These are phyloP conservation scores for Phanerochaete carnosa DNA, from an alignment of 768 basidiomycete species.

Conservation along the genomic window DNA sequence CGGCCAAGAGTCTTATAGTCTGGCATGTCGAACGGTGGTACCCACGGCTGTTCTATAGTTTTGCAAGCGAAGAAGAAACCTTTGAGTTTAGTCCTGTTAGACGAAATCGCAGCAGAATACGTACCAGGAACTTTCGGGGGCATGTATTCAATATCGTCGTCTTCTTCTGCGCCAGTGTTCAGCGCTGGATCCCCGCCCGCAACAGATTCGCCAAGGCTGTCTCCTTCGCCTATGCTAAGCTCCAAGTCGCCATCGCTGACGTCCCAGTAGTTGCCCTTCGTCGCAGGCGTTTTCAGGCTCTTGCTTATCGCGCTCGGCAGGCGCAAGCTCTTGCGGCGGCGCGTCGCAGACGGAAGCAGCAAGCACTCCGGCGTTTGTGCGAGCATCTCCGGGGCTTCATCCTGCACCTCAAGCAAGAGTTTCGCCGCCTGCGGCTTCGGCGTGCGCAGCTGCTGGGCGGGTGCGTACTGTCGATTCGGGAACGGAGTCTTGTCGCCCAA, in stretches of 20 bases:
- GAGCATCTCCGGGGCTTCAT: constrained; percentile 11
- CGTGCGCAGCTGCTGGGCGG: constrained; percentile 23
- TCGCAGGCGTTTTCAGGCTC: constrained; percentile 63
- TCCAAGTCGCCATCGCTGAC: constrained; percentile 54
- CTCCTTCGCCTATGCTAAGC: constrained; percentile 22
- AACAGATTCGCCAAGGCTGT: constrained; percentile 15
- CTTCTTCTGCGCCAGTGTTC: constrained; percentile 22
- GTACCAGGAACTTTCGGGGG: constrained; percentile 48
- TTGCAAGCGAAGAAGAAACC: not conserved
- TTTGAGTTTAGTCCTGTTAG: not conserved
- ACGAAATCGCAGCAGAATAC: constrained; percentile 17
- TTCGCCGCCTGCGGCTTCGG: constrained; percentile 29
- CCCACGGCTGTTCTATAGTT: constrained; percentile 37
- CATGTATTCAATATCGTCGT: constrained; percentile 54
- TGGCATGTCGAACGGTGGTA: constrained; percentile 47
- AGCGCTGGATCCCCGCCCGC: constrained; percentile 17
- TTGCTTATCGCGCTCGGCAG: constrained; percentile 47
- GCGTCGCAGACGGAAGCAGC: constrained; percentile 57
- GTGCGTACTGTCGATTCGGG: constrained; percentile 49
- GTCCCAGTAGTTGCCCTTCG: constrained; percentile 72
- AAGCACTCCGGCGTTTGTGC: constrained; percentile 31
- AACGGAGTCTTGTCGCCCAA: constrained; percentile 77
- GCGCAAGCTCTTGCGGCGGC: constrained; percentile 56
- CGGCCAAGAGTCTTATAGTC: constrained; percentile 42
- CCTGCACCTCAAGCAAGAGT: constrained; percentile 28